Evolutionary conservation across 2,329 filamentous ascomycete species (phyloP), one percentile per base, ranked within the genome.

Genomic region (Sclerotinia minor): DNA sequence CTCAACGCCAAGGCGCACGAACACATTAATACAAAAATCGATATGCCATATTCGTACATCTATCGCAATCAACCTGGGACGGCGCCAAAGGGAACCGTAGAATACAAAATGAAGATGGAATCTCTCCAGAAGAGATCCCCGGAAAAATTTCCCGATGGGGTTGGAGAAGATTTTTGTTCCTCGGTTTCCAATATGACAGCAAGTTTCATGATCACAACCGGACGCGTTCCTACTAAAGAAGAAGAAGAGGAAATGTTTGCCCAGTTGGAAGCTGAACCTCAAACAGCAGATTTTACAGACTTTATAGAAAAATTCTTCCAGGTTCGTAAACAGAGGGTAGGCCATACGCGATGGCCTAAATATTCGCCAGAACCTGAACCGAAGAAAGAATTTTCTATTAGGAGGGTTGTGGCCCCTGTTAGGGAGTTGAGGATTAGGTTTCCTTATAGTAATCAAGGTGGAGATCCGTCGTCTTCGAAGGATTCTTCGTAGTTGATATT

Each of bases 21-120:
- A 21, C 24, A 32, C 26, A 55, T 59, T 17, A 15, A 72, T 59
- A 69, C 81, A 5, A 85, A 82, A 70, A 74, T 86, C 41, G 83
- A 86, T 68, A 79, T 82, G 3, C 83, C 84, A 0, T 79, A 79
- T 68, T 79, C 82, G 4, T 79, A 71, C 53, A 13, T 72, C 19
- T 72, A 65, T 53, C 44, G 35, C 6, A n/a, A 61, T 21, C 59
- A 61, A 50, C 45, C 59, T 17, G 59, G 59, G 9, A 61, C 29
- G 0, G 17, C 13, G 17, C 29, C 32, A 1, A 32, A 13, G 21
- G 21, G 50, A 7, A 61, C 29, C 11, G 13, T 0, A 5, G 59
- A 61, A 38, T 38, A 61, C 29, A 19, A 38, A 38, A 15, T 4
- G 29, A 61, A n/a, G 19, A 24, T 19, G 52, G n/a, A 54, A 35